Conservation (phyloP, 2,329 filamentous ascomycete genomes). For the Diaporthe ilicicola region DNA sequence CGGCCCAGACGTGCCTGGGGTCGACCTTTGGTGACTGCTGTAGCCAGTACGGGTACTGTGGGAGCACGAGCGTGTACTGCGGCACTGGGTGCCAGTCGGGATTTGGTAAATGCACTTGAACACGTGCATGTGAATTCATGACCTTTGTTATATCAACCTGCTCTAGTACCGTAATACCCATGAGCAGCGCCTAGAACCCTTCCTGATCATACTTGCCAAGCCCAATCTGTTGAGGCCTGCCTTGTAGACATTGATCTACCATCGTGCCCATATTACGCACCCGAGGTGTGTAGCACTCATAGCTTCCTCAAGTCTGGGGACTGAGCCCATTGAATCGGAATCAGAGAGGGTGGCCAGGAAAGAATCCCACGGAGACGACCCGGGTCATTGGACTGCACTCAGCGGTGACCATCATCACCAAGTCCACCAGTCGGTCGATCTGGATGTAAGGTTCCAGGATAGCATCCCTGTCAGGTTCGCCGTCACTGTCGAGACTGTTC, state of each 20-base stretch:
- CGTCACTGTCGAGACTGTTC: too few species aligned
- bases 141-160: background rate
- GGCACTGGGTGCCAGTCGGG: background rate
- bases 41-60: slow-evolving; percentile 12
- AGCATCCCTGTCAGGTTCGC: too few species aligned
- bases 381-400: background rate
- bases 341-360: too few species aligned
- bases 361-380: background rate
- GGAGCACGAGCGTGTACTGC: background rate
- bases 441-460: too few species aligned
- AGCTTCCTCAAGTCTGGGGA: too few species aligned
- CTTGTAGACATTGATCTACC: too few species aligned
- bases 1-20: slow-evolving; percentile 8
- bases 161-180: background rate
- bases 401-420: background rate
- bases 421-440: background rate
- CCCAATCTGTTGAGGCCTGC: too few species aligned
- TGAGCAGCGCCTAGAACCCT: background rate
- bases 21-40: slow-evolving; percentile 13
- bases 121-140: background rate
- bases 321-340: background rate
- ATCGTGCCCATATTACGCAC: too few species aligned
- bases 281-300: too few species aligned
- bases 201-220: too few species aligned
- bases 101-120: background rate